Evolutionary conservation across 805 yeast genomes (phyloP), one percentile per base, ranked within the genome.

Genomic region (Priceomyces melissophilus): DNA sequence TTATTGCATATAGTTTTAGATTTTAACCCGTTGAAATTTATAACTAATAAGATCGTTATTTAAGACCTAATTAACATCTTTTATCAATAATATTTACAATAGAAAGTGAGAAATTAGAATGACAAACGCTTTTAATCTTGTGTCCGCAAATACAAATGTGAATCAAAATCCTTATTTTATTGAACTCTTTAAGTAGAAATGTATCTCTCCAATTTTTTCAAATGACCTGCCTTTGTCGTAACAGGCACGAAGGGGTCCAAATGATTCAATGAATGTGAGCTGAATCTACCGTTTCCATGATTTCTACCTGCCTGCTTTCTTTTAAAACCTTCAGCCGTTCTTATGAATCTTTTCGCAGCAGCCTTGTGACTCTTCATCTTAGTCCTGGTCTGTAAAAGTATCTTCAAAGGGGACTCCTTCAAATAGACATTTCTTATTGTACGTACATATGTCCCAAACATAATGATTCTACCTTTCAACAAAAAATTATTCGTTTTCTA

Each of bases 261-360:
- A 52, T 73, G 74, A 45, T 78, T 69, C 54, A 84, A 64, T 17
- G 76, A 71, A 38, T 81, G 73, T 31, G 77, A 67, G 26, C 89
- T 75, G 84, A 93, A 90, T 15, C 96, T 90, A 1, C 89, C 87
- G 56, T 90, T 90, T 38, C 97, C 96, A 60, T 90, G 97, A 50
- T 86, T 84, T 68, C 96, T 79, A 9, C 96, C 95, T 14, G 95
- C 84, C 52, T 81, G 71, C 46, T 67, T 69, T 53, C 75, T 63
- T 53, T 67, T 68, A 48, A 79, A 47, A 75, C 90, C 78, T 34
- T 69, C 68, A 2, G 85, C 87, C 3, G 85, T 83, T 54, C 80
- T 81, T 59, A 84, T 77, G 81, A 93, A 87, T 65, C 97, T 78
- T 59, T 85, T 87, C 37, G 89, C 89, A 4, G 95, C 83, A 17